phyloP scores from a whole-genome alignment of 148 eudicot species.

The Camellia granthamiana region DNA sequence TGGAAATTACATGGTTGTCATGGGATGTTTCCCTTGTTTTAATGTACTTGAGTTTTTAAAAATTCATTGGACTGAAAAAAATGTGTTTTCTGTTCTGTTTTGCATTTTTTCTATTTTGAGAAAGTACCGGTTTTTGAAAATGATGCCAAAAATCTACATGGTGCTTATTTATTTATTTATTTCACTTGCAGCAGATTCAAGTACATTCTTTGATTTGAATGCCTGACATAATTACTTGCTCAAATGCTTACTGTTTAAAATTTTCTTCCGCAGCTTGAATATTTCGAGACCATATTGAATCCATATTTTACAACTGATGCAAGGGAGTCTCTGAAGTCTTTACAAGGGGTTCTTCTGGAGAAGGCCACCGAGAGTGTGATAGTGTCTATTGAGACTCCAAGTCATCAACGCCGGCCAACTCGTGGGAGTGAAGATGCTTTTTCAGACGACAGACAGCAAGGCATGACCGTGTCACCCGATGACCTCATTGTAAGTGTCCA shows the following conservation, averaged over 20 bases:
- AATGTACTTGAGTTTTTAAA: not conserved
- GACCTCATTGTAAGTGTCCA: slow-evolving; percentile 79
- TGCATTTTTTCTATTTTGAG: not conserved
- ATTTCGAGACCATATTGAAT: slow-evolving; percentile 87
- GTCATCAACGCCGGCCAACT: slow-evolving; percentile 73
- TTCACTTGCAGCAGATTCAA: slow-evolving; percentile 1
- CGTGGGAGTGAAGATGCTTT: slow-evolving; percentile 78
- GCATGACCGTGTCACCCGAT: slow-evolving; percentile 78
- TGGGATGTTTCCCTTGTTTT: not conserved
- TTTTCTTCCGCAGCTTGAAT: slow-evolving; percentile 76
- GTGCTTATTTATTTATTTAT: not conserved
- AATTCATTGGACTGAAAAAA: not conserved
- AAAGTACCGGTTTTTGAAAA: not conserved
- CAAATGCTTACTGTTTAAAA: not conserved
- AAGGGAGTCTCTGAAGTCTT: slow-evolving; percentile 75
- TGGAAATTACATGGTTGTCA: not conserved
- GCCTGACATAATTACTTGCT: too few species aligned
- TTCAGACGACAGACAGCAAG: slow-evolving; percentile 77
- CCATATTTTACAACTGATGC: slow-evolving; percentile 80
- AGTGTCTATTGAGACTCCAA: slow-evolving; percentile 79
- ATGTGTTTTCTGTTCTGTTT: not conserved
- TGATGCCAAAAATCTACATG: not conserved
- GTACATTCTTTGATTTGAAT: not conserved
- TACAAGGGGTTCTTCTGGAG: slow-evolving; percentile 80
- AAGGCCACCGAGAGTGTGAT: slow-evolving; percentile 80